phyloP scores from a whole-genome alignment of 768 basidiomycete species.

The Pleurotus cornucopiae region DNA sequence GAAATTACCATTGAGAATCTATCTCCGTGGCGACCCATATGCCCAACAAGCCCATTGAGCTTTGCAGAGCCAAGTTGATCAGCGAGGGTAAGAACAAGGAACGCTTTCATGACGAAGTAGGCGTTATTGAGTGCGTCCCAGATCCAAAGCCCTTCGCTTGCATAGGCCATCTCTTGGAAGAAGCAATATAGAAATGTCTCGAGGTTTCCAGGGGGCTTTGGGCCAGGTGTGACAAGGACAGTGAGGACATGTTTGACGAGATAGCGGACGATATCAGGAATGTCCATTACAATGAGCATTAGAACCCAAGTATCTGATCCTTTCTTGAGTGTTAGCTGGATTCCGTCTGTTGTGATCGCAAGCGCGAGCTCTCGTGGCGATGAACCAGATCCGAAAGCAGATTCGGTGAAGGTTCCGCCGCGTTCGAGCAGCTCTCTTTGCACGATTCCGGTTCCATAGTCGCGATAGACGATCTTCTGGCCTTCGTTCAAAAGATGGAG shows the following conservation, averaged over 20 bases:
- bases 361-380: slow-evolving; percentile 19
- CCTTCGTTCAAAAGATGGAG: slow-evolving; percentile 16
- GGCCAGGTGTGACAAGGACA: slow-evolving; percentile 23
- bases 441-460: slow-evolving; percentile 20
- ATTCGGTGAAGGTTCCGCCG: slow-evolving; percentile 13
- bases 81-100: slow-evolving; percentile 20
- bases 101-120: slow-evolving; percentile 18
- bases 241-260: slow-evolving; percentile 16
- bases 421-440: slow-evolving; percentile 15
- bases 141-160: slow-evolving; percentile 26
- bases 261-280: slow-evolving; percentile 17
- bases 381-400: not conserved
- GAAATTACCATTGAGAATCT: slow-evolving; percentile 21
- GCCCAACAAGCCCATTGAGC: slow-evolving; percentile 27
- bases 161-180: slow-evolving; percentile 24
- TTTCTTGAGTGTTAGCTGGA: slow-evolving; percentile 29
- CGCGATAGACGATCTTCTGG: slow-evolving; percentile 12
- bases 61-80: slow-evolving; percentile 33
- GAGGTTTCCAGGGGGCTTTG: slow-evolving; percentile 23
- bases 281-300: slow-evolving; percentile 17
- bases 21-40: slow-evolving; percentile 25
- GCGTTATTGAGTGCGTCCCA: slow-evolving; percentile 24
- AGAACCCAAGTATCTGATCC: slow-evolving; percentile 24
- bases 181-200: slow-evolving; percentile 20
- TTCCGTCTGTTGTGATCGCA: slow-evolving; percentile 22